Base-by-base conservation (phyloP, 805 yeast species). In the Candida insectorum region DNA sequence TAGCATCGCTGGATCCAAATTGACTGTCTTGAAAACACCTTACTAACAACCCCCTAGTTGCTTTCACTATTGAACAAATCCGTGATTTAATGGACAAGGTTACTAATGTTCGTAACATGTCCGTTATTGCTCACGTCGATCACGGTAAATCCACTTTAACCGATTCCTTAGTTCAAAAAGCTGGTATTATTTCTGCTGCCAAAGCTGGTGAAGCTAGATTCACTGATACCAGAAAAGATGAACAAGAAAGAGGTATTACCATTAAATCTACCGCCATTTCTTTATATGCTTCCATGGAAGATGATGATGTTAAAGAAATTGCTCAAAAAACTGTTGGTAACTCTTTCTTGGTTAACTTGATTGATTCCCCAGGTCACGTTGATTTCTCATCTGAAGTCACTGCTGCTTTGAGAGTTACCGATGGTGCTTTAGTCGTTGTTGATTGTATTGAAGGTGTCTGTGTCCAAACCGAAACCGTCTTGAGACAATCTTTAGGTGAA, bases 321-420 rank as follows among this genome's bases (percentile, higher is more conserved):
- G 76, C 81, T 71, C 97, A 93, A 77, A 80, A 84, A 74, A 81
- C 93, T 49, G 83, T 67, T 14, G 97, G 97, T 72, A 85, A 77
- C 82, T 81, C 82, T 68, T 91, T 91, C 82, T 84, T 91, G 76
- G 81, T 91, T 57, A 91, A 91, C 87, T 81, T 91, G 81, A 91
- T 91, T 60, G 98, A 91, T 73, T 93, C 98, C 56, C 98, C 98
- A 75, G 98, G 98, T 85, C 98, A 91, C 97, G 97, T 91, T 81
- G 98, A 91, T 77, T 91, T 91, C 89, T 88, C 97, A 48, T 93
- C 97, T 55, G 98, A 91, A 76, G 98, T 91, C 63, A 93, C 97
- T 64, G 97, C 97, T 59, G 98, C 98, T 73, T 83, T 91, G 65
- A 89, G 98, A 78, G 97, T 91, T 62, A 93, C 97, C 56, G 98